phyloP scores from a whole-genome alignment of 1,284 basidiomycete species.

The Sanghuangporus baumii region DNA sequence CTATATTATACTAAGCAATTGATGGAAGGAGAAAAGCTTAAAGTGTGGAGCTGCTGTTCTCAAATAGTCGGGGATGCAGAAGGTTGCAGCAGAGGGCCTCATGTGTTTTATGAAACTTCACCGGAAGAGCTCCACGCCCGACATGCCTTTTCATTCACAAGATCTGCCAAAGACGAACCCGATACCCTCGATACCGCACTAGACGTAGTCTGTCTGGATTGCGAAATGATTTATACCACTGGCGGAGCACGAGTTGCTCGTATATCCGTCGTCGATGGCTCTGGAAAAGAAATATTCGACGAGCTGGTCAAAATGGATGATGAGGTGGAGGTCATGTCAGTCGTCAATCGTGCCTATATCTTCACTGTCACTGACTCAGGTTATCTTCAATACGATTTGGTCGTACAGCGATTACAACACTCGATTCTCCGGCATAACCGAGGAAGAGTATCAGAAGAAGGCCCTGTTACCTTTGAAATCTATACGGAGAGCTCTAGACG shows the following conservation, averaged over 20 bases:
- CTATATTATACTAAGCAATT: slow-evolving; percentile 16
- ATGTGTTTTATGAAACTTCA: slow-evolving; percentile 75
- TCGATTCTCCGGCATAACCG: slow-evolving; percentile 81
- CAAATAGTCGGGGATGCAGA: slow-evolving; percentile 46
- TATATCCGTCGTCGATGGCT: slow-evolving; percentile 78
- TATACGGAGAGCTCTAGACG: slow-evolving; percentile 61
- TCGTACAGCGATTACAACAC: slow-evolving; percentile 77
- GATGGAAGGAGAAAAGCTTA: slow-evolving; percentile 54
- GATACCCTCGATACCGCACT: slow-evolving; percentile 37
- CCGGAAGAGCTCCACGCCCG: slow-evolving; percentile 67
- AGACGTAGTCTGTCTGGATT: slow-evolving; percentile 81
- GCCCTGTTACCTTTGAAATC: slow-evolving; percentile 62
- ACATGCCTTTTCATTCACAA: slow-evolving; percentile 61
- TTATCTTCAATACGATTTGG: neutral
- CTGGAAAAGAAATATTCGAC: slow-evolving; percentile 73
- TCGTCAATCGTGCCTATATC: slow-evolving; percentile 18
- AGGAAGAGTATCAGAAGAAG: slow-evolving; percentile 47
- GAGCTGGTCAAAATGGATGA: slow-evolving; percentile 77
- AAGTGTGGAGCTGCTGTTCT: slow-evolving; percentile 66
- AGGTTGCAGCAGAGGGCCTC: slow-evolving; percentile 63
- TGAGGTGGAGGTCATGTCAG: slow-evolving; percentile 73
- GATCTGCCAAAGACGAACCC: slow-evolving; percentile 25
- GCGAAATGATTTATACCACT: slow-evolving; percentile 91
- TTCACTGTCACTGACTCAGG: slow-evolving; percentile 13
- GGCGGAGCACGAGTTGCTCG: slow-evolving; percentile 84